Evolutionary conservation across 169 alveolate species (phyloP), one percentile per base, ranked within the genome.

Genomic region (Ichthyophthirius multifiliis): DNA sequence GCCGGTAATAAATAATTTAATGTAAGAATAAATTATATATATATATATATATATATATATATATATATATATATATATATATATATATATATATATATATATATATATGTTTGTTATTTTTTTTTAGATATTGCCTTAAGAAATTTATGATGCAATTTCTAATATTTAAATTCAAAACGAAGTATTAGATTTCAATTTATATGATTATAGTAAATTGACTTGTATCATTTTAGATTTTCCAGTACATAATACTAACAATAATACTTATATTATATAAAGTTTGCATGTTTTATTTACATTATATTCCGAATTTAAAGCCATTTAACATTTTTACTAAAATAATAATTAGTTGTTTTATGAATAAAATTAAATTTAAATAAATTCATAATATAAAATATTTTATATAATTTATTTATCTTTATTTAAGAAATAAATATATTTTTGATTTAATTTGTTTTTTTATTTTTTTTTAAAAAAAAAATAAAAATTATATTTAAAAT

Each of bases 191-290:
- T 81, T 94, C 63, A 84, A 84, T 31, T 81, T 88, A 20, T 87
- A 75, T 31, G 89, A 83, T 83, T 92, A 90, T 76, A 81, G 90
- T 43, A 76, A 86, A 75, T 64, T 95, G 16, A 83, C 92, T 3
- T 90, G 95, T 73, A 79, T 86, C 43, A 78, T 94, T 84, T 75
- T 92, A 74, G 98, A 92, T 79, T 91, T 95, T 67, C 98, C 98
- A 37, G 87, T 90, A 6, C 95, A 93, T 83, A 75, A 83, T 63
- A 48, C 76, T 4, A 83, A 83, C 5, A 81, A 67, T 45, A 77
- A 84, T 46, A 89, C 89, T 83, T 86, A 92, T 39, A 62, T 91
- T 23, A 84, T 93, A 16, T 96, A 94, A 83, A 75, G 93, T 55
- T 75, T 94, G 75, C 98, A 94, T 86, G 93, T 92, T 18, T 75